Conservation (phyloP, 2,329 filamentous ascomycete genomes). For the Fusarium sp. region DNA sequence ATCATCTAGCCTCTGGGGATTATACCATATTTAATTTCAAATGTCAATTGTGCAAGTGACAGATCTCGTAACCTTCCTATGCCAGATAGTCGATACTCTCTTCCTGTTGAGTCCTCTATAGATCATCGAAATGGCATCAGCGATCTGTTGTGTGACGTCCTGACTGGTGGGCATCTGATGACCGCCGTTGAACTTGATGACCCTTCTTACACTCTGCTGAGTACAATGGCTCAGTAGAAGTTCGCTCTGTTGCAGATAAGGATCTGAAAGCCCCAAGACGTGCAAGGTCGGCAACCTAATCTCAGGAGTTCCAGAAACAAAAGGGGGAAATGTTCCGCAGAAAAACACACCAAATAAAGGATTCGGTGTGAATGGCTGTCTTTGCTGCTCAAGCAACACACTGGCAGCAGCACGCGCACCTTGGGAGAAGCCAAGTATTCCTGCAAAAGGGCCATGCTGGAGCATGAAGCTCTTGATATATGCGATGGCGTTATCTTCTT, state of each 20-base stretch:
- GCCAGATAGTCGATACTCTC: neutral
- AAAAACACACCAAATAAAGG: constrained; percentile 10
- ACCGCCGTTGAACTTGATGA: constrained; percentile 8
- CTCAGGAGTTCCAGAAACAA: neutral
- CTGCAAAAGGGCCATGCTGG: constrained; percentile 6
- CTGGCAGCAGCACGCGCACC: constrained; percentile 8
- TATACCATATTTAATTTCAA: no score
- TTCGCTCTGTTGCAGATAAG: neutral
- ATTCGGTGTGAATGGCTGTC: constrained; percentile 1
- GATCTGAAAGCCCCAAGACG: neutral
- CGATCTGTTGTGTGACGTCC: neutral
- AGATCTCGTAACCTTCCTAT: neutral
- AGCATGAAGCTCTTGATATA: constrained; percentile 9
- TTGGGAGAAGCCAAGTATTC: constrained; percentile 4
- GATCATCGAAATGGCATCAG: constrained; percentile 4
- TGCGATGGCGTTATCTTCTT: neutral
- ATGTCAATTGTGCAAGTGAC: neutral
- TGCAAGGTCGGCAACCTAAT: neutral
- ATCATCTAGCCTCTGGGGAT: neutral
- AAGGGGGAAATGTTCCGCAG: constrained; percentile 7
- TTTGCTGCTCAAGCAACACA: constrained; percentile 8
- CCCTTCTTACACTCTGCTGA: constrained; percentile 6
- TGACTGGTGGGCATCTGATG: neutral
- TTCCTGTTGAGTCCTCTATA: neutral
- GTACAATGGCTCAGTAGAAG: neutral